phyloP scores from a whole-genome alignment of 306 rosid species.

The Aeschynomene evenia region DNA sequence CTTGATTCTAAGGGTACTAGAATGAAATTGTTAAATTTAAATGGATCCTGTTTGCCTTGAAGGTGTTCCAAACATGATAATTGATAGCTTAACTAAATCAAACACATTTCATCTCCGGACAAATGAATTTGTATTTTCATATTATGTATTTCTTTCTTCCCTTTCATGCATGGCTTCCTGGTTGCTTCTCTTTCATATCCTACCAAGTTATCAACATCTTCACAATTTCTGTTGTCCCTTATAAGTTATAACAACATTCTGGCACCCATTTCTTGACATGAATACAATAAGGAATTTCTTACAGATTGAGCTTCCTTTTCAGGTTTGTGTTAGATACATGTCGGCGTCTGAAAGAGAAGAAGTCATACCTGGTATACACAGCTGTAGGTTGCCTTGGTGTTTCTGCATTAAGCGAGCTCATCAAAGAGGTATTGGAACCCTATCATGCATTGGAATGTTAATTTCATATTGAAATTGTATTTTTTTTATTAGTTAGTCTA shows the following conservation, averaged over 20 bases:
- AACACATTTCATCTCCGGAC: neutral
- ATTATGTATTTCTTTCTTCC: conserved; percentile 17
- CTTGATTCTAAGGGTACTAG: neutral
- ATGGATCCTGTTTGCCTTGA: neutral
- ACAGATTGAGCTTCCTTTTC: conserved; percentile 23
- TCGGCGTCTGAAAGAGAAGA: conserved; percentile 69
- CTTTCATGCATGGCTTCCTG: neutral
- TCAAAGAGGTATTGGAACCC: conserved; percentile 70
- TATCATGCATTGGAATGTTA: neutral
- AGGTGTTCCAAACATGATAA: neutral
- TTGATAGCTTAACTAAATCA: neutral
- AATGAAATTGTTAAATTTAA: neutral
- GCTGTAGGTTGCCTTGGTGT: conserved; percentile 90
- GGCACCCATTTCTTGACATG: neutral
- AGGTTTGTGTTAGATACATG: conserved; percentile 83
- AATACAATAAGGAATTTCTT: conserved; percentile 10
- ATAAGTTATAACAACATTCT: neutral
- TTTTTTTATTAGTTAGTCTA: neutral
- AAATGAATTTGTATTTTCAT: neutral
- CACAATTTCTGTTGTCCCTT: neutral
- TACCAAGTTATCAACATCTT: neutral
- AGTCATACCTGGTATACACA: conserved; percentile 82
- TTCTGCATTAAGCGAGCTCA: conserved; percentile 63
- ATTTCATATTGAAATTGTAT: conserved; percentile 17
- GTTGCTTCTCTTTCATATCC: neutral